Conservation (phyloP, 805 yeast genomes). For the Wickerhamiella australiensis region DNA sequence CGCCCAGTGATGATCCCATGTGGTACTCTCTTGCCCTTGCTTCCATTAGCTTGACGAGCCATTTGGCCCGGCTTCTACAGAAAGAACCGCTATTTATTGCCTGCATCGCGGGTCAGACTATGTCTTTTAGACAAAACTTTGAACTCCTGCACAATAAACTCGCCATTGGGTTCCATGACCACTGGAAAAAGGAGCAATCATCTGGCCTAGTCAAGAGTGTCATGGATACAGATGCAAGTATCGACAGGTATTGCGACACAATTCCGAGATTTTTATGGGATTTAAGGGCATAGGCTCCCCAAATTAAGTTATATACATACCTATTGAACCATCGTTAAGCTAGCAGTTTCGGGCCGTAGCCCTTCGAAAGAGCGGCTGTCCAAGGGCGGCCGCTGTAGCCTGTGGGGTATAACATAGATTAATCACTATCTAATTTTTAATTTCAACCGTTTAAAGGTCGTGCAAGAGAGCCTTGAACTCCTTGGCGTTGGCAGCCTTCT, state of each 20-base stretch:
- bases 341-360: too few species aligned
- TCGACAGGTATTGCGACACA: conserved; percentile 16
- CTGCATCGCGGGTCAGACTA: conserved; percentile 8
- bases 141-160: conserved; percentile 17
- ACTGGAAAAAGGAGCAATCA: conserved; percentile 21
- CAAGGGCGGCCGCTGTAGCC: too few species aligned
- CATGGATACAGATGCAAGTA: conserved; percentile 23
- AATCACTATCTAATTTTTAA: not conserved
- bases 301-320: too few species aligned
- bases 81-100: conserved; percentile 15
- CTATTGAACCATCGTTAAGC: too few species aligned
- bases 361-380: not conserved
- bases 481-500: conserved; percentile 32
- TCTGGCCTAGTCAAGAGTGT: conserved; percentile 20
- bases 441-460: conserved; percentile 24
- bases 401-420: not conserved
- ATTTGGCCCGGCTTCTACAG: conserved; percentile 13
- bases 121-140: conserved; percentile 5
- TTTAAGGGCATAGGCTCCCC: not conserved
- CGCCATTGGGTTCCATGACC: conserved; percentile 21
- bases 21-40: conserved; percentile 30
- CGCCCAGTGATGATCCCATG: conserved; percentile 14
- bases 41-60: conserved; percentile 25
- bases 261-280: conserved; percentile 8
- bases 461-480: conserved; percentile 25